Evolutionary conservation across 2,329 filamentous ascomycete species (phyloP), one percentile per base, ranked within the genome.

Genomic region (Dactylonectria estremocensis): DNA sequence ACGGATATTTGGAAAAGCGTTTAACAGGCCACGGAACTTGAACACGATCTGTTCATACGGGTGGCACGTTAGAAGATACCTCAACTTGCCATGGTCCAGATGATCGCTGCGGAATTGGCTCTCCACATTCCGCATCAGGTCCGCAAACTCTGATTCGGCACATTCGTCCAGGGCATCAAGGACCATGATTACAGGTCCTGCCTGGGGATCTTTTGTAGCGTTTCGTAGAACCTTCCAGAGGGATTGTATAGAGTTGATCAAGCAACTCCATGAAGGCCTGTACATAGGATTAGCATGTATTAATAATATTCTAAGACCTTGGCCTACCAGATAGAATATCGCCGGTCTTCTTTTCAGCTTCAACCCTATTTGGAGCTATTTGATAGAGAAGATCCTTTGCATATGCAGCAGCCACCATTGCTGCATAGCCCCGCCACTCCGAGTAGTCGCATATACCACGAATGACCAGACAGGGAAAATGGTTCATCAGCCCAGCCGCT

Each of bases 111-210:
- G 22, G 1, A 66, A 70, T n/a, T 72, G 59, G 3, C 20, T 35
- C 5, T 64, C 16, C 0, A 70, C n/a, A 18, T 65, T 28, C 14
- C 31, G 40, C 35, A 80, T 61, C 11, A 80, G 56, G 35, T 61
- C 52, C 13, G 40, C 4, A 13, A 77, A 72, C 2, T 80, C 76
- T 2, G 52, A 68, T 31, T 43, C 4, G 3, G 20, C 11, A 58
- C 76, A 81, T 74, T 83, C 81, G 57, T 85, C 83, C 2, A 84
- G 68, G 1, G 80, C 82, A 72, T 84, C 82, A 5, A 84, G 66
- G 1, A 84, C 76, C 14, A 81, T 67, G 2, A 80, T 73, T 0
- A 83, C 49, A 22, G 75, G 58, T 1, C 77, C 80, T 28, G 24
- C 24, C 24, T 28, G 24, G 24, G 24, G 24, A 28, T 28, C 24